Evolutionary conservation across 345 rosid species (phyloP).

Genomic region (Linum lewisii): DNA sequence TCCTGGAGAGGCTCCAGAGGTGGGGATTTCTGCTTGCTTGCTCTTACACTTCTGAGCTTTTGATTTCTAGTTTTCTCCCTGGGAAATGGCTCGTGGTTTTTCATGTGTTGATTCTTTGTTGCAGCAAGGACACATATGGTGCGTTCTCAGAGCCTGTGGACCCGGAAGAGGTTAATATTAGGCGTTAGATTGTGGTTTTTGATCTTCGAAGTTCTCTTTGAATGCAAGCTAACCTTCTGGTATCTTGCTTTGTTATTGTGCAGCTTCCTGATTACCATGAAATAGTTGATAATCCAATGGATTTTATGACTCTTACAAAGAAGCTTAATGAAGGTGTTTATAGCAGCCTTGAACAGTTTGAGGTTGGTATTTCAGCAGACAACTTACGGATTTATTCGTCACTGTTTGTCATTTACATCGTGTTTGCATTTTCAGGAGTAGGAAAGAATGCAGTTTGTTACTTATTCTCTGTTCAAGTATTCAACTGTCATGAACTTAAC

Average conservation of each 20-base stretch:
- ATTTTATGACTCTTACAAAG: constrained; percentile 19
- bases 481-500: background rate
- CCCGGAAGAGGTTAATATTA: constrained; percentile 17
- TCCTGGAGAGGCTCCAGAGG: constrained; percentile 26
- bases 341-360: constrained; percentile 20
- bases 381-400: background rate
- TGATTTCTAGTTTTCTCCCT: background rate
- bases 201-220: background rate
- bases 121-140: constrained; percentile 27
- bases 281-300: constrained; percentile 24
- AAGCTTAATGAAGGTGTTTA: constrained; percentile 15
- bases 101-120: constrained; percentile 2
- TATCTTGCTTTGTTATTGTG: background rate
- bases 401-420: background rate
- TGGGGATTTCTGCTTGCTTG: constrained; percentile 2
- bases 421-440: background rate
- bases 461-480: no score
- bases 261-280: constrained; percentile 29
- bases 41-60: background rate
- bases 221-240: background rate
- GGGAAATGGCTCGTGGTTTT: background rate
- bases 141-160: constrained; percentile 23
- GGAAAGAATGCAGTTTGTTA: no score
- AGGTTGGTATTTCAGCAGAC: constrained; percentile 14
- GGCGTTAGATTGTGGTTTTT: background rate